These are phyloP conservation scores for Leccinum olivaceopallidum DNA, from an alignment of 768 basidiomycete species.

Conservation along the genomic window DNA sequence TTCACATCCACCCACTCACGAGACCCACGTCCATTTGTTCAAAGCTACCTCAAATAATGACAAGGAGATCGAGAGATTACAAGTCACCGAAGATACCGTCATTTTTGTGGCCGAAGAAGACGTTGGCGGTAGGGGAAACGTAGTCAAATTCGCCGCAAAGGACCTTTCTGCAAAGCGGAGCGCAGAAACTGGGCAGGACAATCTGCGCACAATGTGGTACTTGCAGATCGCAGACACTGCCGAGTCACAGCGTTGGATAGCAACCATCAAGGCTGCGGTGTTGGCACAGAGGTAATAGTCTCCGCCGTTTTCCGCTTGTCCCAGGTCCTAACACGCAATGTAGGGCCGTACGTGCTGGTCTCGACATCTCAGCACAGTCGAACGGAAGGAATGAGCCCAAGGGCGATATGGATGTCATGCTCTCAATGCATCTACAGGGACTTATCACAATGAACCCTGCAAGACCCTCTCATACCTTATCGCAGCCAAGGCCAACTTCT, in stretches of 20 bases:
- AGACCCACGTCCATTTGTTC: constrained; percentile 71
- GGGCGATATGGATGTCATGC: constrained; percentile 83
- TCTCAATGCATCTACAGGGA: constrained; percentile 75
- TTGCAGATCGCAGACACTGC: constrained; percentile 60
- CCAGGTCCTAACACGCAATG: constrained; percentile 1
- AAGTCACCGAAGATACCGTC: constrained; percentile 75
- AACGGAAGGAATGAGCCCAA: constrained; percentile 57
- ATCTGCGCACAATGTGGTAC: constrained; percentile 46
- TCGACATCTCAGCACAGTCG: constrained; percentile 47
- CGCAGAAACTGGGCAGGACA: constrained; percentile 15
- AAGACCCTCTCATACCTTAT: constrained; percentile 11
- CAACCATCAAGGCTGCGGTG: constrained; percentile 69
- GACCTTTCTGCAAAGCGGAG: constrained; percentile 50
- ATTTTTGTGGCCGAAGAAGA: constrained; percentile 69
- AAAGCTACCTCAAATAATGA: constrained; percentile 60
- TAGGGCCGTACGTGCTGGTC: constrained; percentile 70
- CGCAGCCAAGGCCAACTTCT: constrained; percentile 24
- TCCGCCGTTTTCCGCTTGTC: background rate
- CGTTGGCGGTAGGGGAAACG: constrained; percentile 45
- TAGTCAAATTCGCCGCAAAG: constrained; percentile 68
- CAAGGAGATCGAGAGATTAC: constrained; percentile 69
- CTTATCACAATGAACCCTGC: constrained; percentile 36
- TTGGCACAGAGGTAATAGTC: constrained; percentile 61
- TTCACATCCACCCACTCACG: constrained; percentile 35
- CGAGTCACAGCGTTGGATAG: constrained; percentile 77